A percentile compares a stretch with the other conserved stretches of the same genome.
Conservation (phyloP, 768 basidiomycete species). For the Kwoniella dendrophila region DNA sequence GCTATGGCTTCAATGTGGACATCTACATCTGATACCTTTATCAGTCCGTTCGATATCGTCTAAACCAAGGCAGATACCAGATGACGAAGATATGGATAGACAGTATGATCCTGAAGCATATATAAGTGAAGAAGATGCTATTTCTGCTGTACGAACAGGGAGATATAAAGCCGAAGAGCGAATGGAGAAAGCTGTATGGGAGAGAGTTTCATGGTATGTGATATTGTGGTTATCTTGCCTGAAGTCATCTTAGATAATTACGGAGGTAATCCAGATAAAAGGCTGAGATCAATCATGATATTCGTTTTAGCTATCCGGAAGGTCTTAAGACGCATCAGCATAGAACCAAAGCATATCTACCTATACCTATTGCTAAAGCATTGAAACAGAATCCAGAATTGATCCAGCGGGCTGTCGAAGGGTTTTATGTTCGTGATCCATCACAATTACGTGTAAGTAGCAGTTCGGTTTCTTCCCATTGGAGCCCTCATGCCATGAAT, state of each 20-base stretch:
- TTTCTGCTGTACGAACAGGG: constrained; percentile 47
- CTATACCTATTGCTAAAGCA: constrained; percentile 74
- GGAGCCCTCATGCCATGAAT: background rate
- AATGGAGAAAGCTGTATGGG: constrained; percentile 71
- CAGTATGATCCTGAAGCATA: constrained; percentile 42
- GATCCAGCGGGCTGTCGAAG: constrained; percentile 82
- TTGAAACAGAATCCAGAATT: constrained; percentile 67
- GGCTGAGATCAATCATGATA: background rate
- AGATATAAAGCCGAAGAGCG: constrained; percentile 66
- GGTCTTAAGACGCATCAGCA: constrained; percentile 70
- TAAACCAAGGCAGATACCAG: constrained; percentile 50
- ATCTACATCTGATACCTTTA: constrained; percentile 84
- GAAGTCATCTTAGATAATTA: too few relatives aligned
- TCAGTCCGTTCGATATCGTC: constrained; percentile 66
- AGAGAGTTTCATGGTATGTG: constrained; percentile 67
- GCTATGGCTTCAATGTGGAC: constrained; percentile 81
- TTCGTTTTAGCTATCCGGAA: constrained; percentile 67
- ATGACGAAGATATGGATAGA: constrained; percentile 35
- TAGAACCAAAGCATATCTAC: constrained; percentile 74
- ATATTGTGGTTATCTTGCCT: too few relatives aligned
- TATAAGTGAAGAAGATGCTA: constrained; percentile 41
- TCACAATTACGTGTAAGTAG: constrained; percentile 78
- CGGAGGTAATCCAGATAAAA: too few relatives aligned
- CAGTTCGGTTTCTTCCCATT: too few relatives aligned
- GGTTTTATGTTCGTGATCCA: constrained; percentile 94